A percentile compares a stretch with the other conserved stretches of the same genome.
phyloP scores from a whole-genome alignment of 75 land plant genomes.

The Cunninghamia lanceolata region DNA sequence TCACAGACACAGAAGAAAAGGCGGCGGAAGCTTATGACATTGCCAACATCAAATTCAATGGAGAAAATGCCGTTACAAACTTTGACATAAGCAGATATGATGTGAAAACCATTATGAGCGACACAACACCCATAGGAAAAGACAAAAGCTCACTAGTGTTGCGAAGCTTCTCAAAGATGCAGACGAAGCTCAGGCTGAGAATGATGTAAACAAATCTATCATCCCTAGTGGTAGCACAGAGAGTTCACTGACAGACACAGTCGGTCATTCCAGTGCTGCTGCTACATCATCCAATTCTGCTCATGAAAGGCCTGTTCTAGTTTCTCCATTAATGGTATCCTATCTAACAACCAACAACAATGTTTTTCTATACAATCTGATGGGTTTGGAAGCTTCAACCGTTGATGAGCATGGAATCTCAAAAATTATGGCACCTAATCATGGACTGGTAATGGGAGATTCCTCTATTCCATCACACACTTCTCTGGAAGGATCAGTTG shows the following conservation, averaged over 20 bases:
- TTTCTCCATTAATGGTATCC: too few species aligned
- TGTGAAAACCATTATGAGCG: not conserved
- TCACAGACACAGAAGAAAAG: constrained; percentile 13
- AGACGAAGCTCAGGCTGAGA: not conserved
- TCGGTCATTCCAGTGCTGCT: too few species aligned
- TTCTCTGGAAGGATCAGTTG: not conserved
- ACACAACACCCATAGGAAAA: not conserved
- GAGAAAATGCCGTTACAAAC: constrained; percentile 22
- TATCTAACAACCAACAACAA: not conserved
- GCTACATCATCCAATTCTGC: too few species aligned
- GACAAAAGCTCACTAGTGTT: too few species aligned
- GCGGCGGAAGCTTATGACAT: constrained; percentile 27
- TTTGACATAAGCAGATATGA: constrained; percentile 26
- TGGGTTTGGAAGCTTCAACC: not conserved
- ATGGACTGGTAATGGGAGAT: not conserved
- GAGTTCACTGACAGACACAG: not conserved
- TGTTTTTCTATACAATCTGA: not conserved
- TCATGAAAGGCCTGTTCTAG: too few species aligned
- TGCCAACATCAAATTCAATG: constrained; percentile 21
- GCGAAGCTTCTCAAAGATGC: not conserved
- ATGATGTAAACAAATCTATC: not conserved
- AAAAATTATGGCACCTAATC: not conserved
- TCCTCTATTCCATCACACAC: not conserved
- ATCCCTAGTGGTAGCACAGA: not conserved
- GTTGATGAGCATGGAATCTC: not conserved